These are phyloP conservation scores for Mortierella sp. DNA, from an alignment of 371 early-diverging fungal genomes.

Conservation along the genomic window DNA sequence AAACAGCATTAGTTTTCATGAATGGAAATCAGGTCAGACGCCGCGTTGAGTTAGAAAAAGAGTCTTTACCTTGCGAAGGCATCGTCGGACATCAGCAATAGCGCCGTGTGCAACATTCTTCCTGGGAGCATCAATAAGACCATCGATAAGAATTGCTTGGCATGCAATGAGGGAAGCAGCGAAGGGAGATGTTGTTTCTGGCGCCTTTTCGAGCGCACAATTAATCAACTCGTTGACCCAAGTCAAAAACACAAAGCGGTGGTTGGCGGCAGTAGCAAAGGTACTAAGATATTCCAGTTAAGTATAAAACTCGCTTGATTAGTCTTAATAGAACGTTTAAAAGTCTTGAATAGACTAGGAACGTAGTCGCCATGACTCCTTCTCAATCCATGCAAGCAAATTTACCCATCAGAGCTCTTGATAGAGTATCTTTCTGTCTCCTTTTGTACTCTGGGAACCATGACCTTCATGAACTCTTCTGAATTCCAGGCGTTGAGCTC, in stretches of 20 bases:
- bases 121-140: constrained; percentile 55
- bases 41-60: neutral
- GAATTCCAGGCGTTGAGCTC: constrained; percentile 72
- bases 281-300: constrained; percentile 33
- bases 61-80: constrained; percentile 57
- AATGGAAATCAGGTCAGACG: neutral
- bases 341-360: neutral
- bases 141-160: constrained; percentile 66
- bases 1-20: neutral
- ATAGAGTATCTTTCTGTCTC: constrained; percentile 65
- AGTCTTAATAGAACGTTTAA: neutral
- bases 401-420: constrained; percentile 64
- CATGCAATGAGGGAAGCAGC: constrained; percentile 57
- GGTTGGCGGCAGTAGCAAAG: constrained; percentile 61
- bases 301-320: no score
- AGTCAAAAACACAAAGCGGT: constrained; percentile 68
- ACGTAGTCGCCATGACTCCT: neutral
- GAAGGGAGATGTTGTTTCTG: constrained; percentile 34
- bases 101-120: constrained; percentile 63
- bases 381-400: neutral
- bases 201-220: constrained; percentile 49
- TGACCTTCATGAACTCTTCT: constrained; percentile 61
- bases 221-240: constrained; percentile 66
- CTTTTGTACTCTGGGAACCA: constrained; percentile 62
- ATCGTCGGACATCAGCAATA: constrained; percentile 66